These are phyloP conservation scores for Zoysia matrella DNA, from an alignment of 202 grass and related monocot species.

Conservation along the genomic window DNA sequence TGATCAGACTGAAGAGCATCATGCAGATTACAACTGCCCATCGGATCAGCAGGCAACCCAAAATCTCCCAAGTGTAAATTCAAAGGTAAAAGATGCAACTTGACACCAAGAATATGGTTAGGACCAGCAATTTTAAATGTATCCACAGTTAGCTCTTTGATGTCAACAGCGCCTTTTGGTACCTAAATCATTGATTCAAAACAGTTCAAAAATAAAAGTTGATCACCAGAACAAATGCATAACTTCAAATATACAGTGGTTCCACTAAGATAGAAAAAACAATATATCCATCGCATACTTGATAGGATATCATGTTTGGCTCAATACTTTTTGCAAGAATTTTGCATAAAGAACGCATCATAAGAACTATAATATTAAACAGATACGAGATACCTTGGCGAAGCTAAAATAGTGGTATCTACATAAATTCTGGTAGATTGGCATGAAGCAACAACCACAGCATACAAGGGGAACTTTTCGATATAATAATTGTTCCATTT, in stretches of 20 bases:
- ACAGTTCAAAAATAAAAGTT: conserved; percentile 35
- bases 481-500: not conserved
- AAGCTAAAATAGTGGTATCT: conserved; percentile 18
- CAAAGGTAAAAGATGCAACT: conserved; percentile 74
- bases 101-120: conserved; percentile 81
- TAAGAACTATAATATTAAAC: conserved; percentile 36
- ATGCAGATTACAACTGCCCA: conserved; percentile 58
- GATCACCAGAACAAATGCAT: conserved; percentile 39
- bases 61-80: conserved; percentile 80
- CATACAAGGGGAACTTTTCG: not conserved
- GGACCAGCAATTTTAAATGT: conserved; percentile 81
- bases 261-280: conserved; percentile 7
- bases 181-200: conserved; percentile 55
- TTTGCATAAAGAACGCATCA: conserved; percentile 31
- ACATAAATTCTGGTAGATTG: conserved; percentile 30
- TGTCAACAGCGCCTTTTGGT: conserved; percentile 71
- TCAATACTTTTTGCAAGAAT: conserved; percentile 35
- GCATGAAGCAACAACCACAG: conserved; percentile 18
- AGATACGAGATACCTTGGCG: not conserved
- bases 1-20: conserved; percentile 73
- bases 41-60: conserved; percentile 52
- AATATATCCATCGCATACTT: conserved; percentile 8
- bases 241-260: conserved; percentile 16
- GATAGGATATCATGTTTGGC: conserved; percentile 19
- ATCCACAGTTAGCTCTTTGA: conserved; percentile 87